These are phyloP conservation scores for Brassica juncea DNA, from an alignment of 345 rosid genomes.

Conservation along the genomic window DNA sequence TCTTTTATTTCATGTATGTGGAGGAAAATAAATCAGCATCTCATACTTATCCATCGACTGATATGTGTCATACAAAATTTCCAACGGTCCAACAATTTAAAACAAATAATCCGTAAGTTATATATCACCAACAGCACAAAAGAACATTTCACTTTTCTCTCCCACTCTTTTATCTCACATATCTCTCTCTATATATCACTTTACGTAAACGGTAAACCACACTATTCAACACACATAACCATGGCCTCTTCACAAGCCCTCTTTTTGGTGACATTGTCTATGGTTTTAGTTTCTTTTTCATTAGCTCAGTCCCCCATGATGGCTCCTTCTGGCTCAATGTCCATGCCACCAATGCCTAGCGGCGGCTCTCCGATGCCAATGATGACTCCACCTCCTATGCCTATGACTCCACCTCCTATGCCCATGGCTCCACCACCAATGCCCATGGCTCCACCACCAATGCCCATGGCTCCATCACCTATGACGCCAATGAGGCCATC, in stretches of 20 bases:
- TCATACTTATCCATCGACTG: constrained; percentile 22
- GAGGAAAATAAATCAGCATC: constrained; percentile 36
- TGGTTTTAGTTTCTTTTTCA: constrained; percentile 26
- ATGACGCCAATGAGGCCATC: constrained; percentile 28
- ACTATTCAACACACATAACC: constrained; percentile 13
- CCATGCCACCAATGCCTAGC: constrained; percentile 38
- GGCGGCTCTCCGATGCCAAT: constrained; percentile 33
- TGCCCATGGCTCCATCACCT: constrained; percentile 36
- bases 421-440: constrained; percentile 36
- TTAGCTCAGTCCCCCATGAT: constrained; percentile 42
- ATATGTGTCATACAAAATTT: constrained; percentile 28
- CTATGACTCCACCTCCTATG: constrained; percentile 33
- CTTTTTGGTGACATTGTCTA: constrained; percentile 32
- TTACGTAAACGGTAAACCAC: background rate
- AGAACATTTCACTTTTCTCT: constrained; percentile 34
- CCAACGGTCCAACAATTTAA: constrained; percentile 16
- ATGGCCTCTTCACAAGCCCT: constrained; percentile 36
- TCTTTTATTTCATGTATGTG: constrained; percentile 20
- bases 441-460: constrained; percentile 36
- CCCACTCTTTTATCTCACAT: constrained; percentile 18
- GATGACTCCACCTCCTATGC: constrained; percentile 39
- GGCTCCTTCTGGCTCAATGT: constrained; percentile 43
- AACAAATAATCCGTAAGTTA: constrained; percentile 4
- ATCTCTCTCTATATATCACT: constrained; percentile 28
- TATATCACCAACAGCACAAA: background rate